Evolutionary conservation across 2,329 filamentous ascomycete species (phyloP), one percentile per base, ranked within the genome.

Genomic region (Ophiocordyceps robertsii): DNA sequence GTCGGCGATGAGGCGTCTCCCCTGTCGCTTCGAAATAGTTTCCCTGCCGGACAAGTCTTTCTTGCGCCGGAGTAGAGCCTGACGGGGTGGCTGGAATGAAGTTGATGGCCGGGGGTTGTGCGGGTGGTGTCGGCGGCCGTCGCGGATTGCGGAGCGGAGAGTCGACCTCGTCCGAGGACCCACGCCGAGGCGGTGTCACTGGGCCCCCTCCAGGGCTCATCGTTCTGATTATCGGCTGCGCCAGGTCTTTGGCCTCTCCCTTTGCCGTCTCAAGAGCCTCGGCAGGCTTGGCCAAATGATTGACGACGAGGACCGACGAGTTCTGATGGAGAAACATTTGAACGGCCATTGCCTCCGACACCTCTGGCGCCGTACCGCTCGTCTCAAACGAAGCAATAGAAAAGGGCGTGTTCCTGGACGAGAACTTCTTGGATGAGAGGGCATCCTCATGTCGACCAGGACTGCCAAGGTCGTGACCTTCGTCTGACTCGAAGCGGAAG

Each of bases 301-400:
- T 63, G 29, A 81, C 72, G 58, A 81, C 68, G 36, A 80, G 56
- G 11, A 82, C 61, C 5, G 77, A 82, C 39, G 70, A 77, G 49
- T 80, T 81, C 51, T 81, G 75, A 48, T 82, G 77, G 17, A 73
- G 69, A 49, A 72, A 79, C 51, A 82, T 75, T 46, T 68, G 76
- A 43, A 82, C 68, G 33, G 73, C 75, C 53, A 73, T 61, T 30
- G 77, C 77, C 59, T 82, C 76, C 1, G 76, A 77, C 35, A 82
- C 70, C 49, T 79, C 77, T 4, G 68, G 66, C 3, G 73, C 77
- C n/a, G 77, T 79, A 30, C 67, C 71, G 32, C 65, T 72, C n/a
- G 75, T 77, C 42, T 80, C 77, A 39, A 80, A 67, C 0, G 77
- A 82, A 1, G 66, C 64, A 44, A 75, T 62, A 2, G 77, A 82